Conservation (phyloP, 306 rosid genomes). For the Senna siamea region DNA sequence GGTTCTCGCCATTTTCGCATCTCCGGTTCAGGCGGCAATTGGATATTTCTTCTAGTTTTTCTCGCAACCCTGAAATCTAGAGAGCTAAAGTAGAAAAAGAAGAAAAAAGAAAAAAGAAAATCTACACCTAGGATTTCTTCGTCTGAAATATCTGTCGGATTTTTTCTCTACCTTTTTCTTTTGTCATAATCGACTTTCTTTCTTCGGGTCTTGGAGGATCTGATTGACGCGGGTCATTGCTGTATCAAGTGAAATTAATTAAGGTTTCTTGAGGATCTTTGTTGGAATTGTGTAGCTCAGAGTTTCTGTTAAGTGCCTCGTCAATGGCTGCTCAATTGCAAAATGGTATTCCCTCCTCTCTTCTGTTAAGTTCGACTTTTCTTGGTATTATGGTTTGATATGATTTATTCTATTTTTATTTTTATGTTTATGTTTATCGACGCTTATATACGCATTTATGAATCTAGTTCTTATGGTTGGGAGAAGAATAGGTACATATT, state of each 20-base stretch:
- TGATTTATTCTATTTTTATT: background rate
- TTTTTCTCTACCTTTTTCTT: background rate
- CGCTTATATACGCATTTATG: background rate
- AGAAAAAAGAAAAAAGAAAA: background rate
- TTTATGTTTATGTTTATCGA: conserved; percentile 12
- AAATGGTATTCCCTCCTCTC: conserved; percentile 35
- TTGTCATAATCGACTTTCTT: background rate
- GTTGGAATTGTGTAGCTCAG: conserved; percentile 31
- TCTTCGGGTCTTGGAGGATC: conserved; percentile 28
- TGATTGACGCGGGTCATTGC: conserved; percentile 4
- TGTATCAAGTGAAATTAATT: background rate
- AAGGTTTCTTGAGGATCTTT: conserved; percentile 30
- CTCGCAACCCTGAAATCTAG: conserved; percentile 49
- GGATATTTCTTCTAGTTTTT: conserved; percentile 29
- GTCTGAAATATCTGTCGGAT: conserved; percentile 41
- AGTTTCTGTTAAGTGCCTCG: conserved; percentile 32
- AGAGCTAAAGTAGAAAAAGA: background rate
- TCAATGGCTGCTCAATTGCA: conserved; percentile 53
- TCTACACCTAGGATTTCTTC: conserved; percentile 36
- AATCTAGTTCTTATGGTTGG: background rate
- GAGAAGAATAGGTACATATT: background rate
- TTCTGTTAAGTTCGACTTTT: conserved; percentile 19
- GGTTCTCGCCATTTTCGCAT: conserved; percentile 28
- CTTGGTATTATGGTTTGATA: background rate
- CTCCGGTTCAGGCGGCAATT: conserved; percentile 28